Conservation (phyloP, 352 stramenopile species). For the Pythium monospermum region DNA sequence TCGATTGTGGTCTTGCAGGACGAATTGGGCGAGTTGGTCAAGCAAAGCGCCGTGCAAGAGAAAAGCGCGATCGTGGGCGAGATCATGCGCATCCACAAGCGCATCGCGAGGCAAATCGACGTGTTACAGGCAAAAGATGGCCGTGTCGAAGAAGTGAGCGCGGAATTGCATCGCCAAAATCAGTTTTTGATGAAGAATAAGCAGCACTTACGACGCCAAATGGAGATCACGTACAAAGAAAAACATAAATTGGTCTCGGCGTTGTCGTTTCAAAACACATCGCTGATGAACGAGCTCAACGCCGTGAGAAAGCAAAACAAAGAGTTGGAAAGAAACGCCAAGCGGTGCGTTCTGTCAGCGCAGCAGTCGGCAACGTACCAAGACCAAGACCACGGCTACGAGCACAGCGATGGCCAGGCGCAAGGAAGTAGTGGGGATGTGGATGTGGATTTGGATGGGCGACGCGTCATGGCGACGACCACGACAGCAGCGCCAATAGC, state of each 20-base stretch:
- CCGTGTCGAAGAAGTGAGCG: slow-evolving; percentile 48
- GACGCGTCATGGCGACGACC: no score
- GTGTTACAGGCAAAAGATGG: slow-evolving; percentile 47
- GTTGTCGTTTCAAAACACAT: slow-evolving; percentile 64
- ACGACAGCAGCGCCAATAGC: no score
- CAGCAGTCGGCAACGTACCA: no score
- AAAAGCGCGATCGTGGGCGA: slow-evolving; percentile 58
- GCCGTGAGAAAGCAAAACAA: slow-evolving; percentile 53
- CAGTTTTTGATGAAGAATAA: slow-evolving; percentile 69
- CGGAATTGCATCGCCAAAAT: slow-evolving; percentile 71
- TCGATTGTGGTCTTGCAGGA: slow-evolving; percentile 60
- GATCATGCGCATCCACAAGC: slow-evolving; percentile 64
- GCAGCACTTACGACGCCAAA: slow-evolving; percentile 57
- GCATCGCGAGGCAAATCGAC: slow-evolving; percentile 45
- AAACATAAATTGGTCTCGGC: slow-evolving; percentile 69
- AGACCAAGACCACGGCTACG: no score
- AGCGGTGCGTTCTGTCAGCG: no score
- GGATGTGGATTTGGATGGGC: no score
- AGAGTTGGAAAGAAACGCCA: slow-evolving; percentile 47
- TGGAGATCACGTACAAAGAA: slow-evolving; percentile 54
- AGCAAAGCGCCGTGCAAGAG: slow-evolving; percentile 48
- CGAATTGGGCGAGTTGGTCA: slow-evolving; percentile 58
- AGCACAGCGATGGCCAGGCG: no score
- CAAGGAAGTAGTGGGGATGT: no score
- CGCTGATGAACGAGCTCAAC: slow-evolving; percentile 65